Conservation (phyloP, 495 filamentous ascomycete genomes). For the Trichoderma reesei region DNA sequence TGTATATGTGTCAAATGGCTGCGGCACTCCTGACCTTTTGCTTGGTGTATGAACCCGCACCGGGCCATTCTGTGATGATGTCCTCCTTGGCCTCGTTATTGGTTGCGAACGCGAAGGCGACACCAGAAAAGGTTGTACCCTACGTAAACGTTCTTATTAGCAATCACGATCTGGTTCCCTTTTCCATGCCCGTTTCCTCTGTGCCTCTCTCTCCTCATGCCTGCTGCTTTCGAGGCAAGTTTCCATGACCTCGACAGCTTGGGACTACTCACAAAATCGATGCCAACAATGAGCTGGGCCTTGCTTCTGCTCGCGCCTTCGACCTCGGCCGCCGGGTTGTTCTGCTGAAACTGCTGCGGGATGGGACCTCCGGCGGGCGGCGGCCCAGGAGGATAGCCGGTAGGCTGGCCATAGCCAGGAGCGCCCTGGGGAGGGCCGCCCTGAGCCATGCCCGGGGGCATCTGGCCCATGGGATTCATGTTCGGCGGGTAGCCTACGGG, state of each 20-base stretch:
- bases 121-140: slow-evolving; percentile 69
- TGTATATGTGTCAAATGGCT: neutral
- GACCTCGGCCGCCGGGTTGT: slow-evolving; percentile 63
- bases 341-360: slow-evolving; percentile 25
- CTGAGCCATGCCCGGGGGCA: slow-evolving; percentile 34
- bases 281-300: slow-evolving; percentile 70
- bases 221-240: neutral
- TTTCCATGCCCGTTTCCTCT: neutral
- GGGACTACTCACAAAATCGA: slow-evolving; percentile 58
- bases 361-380: slow-evolving; percentile 31
- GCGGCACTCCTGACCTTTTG: slow-evolving; percentile 46
- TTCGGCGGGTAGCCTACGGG: slow-evolving; percentile 43
- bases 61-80: slow-evolving; percentile 71
- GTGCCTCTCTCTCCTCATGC: neutral
- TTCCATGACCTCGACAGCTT: too few relatives aligned
- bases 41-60: slow-evolving; percentile 64
- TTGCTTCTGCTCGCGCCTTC: slow-evolving; percentile 76
- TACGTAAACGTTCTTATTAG: slow-evolving; percentile 18
- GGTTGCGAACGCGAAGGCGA: slow-evolving; percentile 66
- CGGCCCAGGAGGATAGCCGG: slow-evolving; percentile 34
- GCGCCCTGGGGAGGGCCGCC: slow-evolving; percentile 34
- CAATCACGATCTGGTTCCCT: neutral
- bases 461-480: slow-evolving; percentile 41
- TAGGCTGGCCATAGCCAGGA: slow-evolving; percentile 18
- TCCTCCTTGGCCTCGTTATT: slow-evolving; percentile 71